phyloP scores from a whole-genome alignment of 495 filamentous ascomycete genomes.

The Annulohypoxylon maeteangense region DNA sequence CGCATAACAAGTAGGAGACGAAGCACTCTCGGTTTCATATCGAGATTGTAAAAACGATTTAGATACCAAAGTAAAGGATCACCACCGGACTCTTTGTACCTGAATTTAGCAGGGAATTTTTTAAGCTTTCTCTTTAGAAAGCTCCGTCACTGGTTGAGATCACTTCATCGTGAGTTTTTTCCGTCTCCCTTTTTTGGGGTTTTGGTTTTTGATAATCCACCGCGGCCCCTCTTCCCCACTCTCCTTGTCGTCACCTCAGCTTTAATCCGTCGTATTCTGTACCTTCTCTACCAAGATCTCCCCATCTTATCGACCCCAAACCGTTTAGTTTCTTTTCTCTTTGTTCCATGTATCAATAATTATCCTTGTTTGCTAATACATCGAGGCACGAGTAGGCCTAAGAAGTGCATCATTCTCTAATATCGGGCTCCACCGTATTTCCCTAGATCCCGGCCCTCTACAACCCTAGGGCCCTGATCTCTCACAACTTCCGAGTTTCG shows the following conservation, averaged over 20 bases:
- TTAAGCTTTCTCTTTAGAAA: conserved; percentile 53
- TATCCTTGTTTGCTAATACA: conserved; percentile 30
- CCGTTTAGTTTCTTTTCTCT: conserved; percentile 8
- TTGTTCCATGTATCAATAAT: conserved; percentile 21
- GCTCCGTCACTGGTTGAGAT: conserved; percentile 49
- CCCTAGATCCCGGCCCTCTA: conserved; percentile 35
- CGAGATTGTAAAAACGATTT: conserved; percentile 38
- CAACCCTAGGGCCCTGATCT: conserved; percentile 43
- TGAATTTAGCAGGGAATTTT: conserved; percentile 51
- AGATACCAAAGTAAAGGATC: conserved; percentile 41
- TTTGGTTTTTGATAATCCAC: conserved; percentile 48
- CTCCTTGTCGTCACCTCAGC: conserved; percentile 46
- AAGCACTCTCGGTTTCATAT: conserved; percentile 41
- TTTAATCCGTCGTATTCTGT: conserved; percentile 19
- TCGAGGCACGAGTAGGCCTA: conserved; percentile 40
- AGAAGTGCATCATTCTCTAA: conserved; percentile 51
- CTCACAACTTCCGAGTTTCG: conserved; percentile 41
- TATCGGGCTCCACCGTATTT: conserved; percentile 44
- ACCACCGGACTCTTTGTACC: conserved; percentile 48
- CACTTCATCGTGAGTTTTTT: conserved; percentile 64
- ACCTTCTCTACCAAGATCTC: conserved; percentile 25
- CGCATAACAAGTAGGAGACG: conserved; percentile 43
- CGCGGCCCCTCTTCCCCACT: conserved; percentile 45
- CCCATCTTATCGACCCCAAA: conserved; percentile 19
- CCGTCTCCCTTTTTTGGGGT: conserved; percentile 44